phyloP scores from a whole-genome alignment of 306 rosid genomes.

The Prunus dulcis region DNA sequence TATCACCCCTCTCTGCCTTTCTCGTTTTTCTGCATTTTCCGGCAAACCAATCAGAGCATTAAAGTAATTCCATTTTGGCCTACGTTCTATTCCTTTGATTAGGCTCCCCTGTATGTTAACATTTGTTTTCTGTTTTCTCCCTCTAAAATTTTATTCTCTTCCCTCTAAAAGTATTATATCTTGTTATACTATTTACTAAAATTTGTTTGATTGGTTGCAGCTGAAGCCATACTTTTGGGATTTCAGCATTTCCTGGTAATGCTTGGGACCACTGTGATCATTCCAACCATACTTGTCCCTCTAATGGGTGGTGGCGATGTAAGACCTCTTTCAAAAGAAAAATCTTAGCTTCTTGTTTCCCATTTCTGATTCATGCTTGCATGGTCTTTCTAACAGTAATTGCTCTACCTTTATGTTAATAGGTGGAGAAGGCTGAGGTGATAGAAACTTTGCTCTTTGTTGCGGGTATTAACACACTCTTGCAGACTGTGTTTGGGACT shows the following conservation, averaged over 20 bases:
- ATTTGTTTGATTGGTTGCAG: conserved; percentile 29
- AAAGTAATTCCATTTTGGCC: neutral
- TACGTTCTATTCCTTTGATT: neutral
- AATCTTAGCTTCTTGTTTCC: neutral
- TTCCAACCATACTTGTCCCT: conserved; percentile 62
- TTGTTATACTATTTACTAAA: neutral
- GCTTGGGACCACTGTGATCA: conserved; percentile 67
- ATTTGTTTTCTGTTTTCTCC: neutral
- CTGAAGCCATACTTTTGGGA: conserved; percentile 67
- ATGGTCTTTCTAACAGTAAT: neutral
- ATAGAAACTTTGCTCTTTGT: conserved; percentile 74
- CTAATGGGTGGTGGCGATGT: conserved; percentile 94
- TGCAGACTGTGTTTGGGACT: conserved; percentile 72
- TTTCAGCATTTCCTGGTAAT: conserved; percentile 78
- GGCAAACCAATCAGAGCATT: neutral
- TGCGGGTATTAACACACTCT: conserved; percentile 69
- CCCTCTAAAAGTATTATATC: neutral
- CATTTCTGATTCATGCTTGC: neutral
- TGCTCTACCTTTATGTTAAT: neutral
- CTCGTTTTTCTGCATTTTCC: neutral
- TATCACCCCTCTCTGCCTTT: neutral
- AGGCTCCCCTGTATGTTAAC: neutral
- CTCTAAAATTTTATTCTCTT: neutral
- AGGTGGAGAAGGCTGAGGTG: conserved; percentile 87
- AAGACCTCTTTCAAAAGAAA: conserved; percentile 4